Evolutionary conservation across 805 yeast species (phyloP), one percentile per base, ranked within the genome.

Genomic region (Pichia insulana): DNA sequence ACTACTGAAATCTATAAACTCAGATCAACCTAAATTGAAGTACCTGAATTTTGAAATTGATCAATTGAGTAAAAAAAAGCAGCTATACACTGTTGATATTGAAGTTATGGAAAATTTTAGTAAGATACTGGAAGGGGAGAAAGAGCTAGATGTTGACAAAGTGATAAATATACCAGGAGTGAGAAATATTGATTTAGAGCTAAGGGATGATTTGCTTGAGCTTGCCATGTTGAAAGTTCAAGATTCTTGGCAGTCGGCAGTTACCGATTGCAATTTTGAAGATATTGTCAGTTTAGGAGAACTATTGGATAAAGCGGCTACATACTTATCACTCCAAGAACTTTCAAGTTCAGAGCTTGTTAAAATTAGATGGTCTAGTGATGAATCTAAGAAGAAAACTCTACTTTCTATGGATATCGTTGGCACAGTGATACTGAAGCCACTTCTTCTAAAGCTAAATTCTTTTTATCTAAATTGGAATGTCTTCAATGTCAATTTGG

Each of bases 201-300:
- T 36, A 6, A 25, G 18, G 34, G 26, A 33, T 51, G 15, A 45
- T 44, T 26, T 48, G 2, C 13, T 34, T 1, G 50, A 49, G 13
- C 19, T 55, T 3, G 36, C 56, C 2, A 36, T 51, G 6, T 47
- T 61, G 1, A 30, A 52, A 7, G 15, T 64, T 5, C 48, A 45
- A 13, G 58, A 63, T 2, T n/a, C 44, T 3, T 41, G 57, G 17
- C 12, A 30, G 1, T 11, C 33, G 3, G 26, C 49, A 7, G 46
- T 70, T 19, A 50, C 47, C 1, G 4, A 43, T 2, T 73, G 78
- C 74, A 54, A 62, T 33, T 68, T 71, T 0, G 47, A 57, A 4
- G 53, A 58, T 12, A 50, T 69, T 8, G 57, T 62, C 3, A 48
- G 54, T 9, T 54, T 59, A 1, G 44, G 45, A 11, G 47, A 44